Conservation (phyloP, 139 green algal genomes). For the Axilococcus clingmanii region DNA sequence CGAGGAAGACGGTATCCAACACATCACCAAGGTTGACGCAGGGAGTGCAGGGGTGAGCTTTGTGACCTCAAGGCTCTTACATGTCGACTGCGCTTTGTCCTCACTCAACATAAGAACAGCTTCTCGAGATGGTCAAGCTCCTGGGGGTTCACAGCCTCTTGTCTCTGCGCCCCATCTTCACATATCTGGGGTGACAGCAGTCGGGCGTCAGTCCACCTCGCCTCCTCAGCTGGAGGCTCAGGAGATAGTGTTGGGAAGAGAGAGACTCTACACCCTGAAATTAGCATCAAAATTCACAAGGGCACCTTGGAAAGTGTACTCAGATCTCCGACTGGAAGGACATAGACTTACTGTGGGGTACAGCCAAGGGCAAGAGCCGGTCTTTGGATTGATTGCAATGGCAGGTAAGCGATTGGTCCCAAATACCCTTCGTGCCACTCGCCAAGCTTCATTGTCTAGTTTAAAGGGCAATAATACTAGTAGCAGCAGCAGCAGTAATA, state of each 20-base stretch:
- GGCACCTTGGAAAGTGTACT: conserved; percentile 54
- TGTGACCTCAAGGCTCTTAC: conserved; percentile 19
- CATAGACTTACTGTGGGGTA: conserved; percentile 26
- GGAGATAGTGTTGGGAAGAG: conserved; percentile 31
- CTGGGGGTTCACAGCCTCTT: conserved; percentile 27
- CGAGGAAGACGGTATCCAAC: not conserved
- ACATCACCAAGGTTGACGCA: conserved; percentile 28
- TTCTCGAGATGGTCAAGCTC: no score
- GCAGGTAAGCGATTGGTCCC: conserved; percentile 40
- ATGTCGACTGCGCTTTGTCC: conserved; percentile 28
- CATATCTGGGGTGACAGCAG: no score
- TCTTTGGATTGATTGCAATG: conserved; percentile 31
- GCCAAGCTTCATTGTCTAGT: no score
- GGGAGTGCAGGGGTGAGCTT: conserved; percentile 24
- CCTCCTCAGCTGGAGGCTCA: conserved; percentile 11
- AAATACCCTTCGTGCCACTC: conserved; percentile 20
- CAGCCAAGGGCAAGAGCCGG: conserved; percentile 41
- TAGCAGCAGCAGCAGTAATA: no score
- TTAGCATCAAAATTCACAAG: conserved; percentile 12
- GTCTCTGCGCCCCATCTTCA: conserved; percentile 10
- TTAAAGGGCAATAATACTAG: no score
- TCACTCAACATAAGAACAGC: conserved; percentile 27
- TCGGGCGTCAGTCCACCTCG: conserved; percentile 41
- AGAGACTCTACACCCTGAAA: no score
- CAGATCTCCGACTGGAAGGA: conserved; percentile 34